Base-by-base conservation (phyloP, 176 grass and related monocot species). In the Ensete glaucum region DNA sequence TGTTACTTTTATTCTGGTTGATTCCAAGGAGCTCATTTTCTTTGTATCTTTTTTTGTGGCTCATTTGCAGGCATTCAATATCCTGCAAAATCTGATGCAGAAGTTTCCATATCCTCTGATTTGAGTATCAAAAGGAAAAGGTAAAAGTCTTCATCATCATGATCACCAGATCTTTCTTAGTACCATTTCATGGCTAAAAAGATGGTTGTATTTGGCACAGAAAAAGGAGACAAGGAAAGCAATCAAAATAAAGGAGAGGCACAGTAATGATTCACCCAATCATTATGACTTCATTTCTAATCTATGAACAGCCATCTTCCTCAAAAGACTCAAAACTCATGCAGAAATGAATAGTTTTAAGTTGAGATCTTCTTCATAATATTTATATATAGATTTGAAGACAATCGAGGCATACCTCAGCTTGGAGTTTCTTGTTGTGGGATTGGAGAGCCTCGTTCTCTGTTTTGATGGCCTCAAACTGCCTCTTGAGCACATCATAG, bases 271-370 rank as follows among this genome's bases (percentile, higher is more conserved):
- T 72, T 58, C 22, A 49, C 29, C 63, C 83, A 85, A 85, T 85
- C 83, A 85, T 85, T 80, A 26, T 54, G 27, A 76, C 20, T 79
- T 83, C 49, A 15, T 77, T 58, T 50, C 64, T 73, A 78, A 54
- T 65, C 9, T 71, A 52, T 73, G 24, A 67, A 25, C 51, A 15
- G 16, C 52, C 62, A 71, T 80, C 72, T 80, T 85, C 69, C 83
- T 80, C 52, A 76, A 80, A 80, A 80, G 52, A 76, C 77, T 80
- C 77, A 71, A 84, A 67, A 67, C 59, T 51, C 29, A 74, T 1
- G 27, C 22, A 9, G 11, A 65, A 29, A 11, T 27, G 22, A 21
- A 67, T 6, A 67, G 9, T 9, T 27, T 13, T 34, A 67, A 67
- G 8, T 29, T 9, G 11, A 15, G 7, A 67, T 57, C 15, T 17